Evolutionary conservation across 441 rosid species (phyloP), one percentile per base, ranked within the genome.

Genomic region (Mallotus repandus): DNA sequence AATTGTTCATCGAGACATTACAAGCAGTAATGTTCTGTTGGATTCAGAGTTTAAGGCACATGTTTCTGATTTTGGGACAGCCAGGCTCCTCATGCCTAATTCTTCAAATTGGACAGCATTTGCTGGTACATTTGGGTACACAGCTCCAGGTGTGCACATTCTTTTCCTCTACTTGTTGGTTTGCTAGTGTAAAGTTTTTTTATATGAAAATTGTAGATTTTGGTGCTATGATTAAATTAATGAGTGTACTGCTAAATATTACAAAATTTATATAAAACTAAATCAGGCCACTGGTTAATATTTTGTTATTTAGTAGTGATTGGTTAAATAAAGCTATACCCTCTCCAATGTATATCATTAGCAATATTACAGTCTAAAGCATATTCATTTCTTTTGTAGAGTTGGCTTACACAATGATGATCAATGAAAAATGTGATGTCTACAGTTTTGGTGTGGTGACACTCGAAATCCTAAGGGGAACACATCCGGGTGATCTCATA

Each of bases 141-240:
- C 32, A 4, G 71, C 71, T 35, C 71, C 61, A 68, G 62, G 71
- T 68, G 38, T n/a, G n/a, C n/a, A n/a, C n/a, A n/a, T n/a, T n/a
- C n/a, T n/a, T n/a, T n/a, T n/a, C n/a, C n/a, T n/a, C n/a, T n/a
- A n/a, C n/a, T n/a, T n/a, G n/a, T n/a, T n/a, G n/a, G n/a, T n/a
- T n/a, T n/a, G n/a, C n/a, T n/a, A n/a, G n/a, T n/a, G n/a, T n/a
- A n/a, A n/a, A n/a, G n/a, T n/a, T n/a, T n/a, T n/a, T n/a, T n/a
- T n/a, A n/a, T n/a, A n/a, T n/a, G n/a, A n/a, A n/a, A n/a, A n/a
- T n/a, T n/a, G n/a, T n/a, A n/a, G n/a, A n/a, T n/a, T n/a, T n/a
- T n/a, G n/a, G n/a, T n/a, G n/a, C n/a, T n/a, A n/a, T n/a, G n/a
- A n/a, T n/a, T n/a, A n/a, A n/a, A n/a, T n/a, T n/a, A n/a, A n/a